Conservation (phyloP, 371 early-diverging fungal species). For the Lichtheimia hyalospora region DNA sequence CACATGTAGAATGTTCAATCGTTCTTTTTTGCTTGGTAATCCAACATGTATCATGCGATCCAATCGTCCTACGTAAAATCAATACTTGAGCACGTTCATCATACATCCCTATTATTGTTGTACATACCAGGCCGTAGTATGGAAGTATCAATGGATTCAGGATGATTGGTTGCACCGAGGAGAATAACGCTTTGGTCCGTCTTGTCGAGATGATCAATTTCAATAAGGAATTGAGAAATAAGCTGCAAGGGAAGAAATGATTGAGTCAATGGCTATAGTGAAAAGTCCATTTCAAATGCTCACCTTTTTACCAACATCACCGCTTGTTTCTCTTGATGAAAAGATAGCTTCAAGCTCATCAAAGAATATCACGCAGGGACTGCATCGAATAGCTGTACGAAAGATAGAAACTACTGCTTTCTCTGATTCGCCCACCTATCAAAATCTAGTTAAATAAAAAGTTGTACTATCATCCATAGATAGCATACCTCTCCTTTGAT, state of each 20-base stretch:
- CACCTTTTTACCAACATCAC: slow-evolving; percentile 67
- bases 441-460: slow-evolving; percentile 12
- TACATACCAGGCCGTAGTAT: slow-evolving; percentile 80
- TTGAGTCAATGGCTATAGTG: background rate
- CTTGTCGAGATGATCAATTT: slow-evolving; percentile 71
- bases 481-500: slow-evolving; percentile 72
- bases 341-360: slow-evolving; percentile 98
- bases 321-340: slow-evolving; percentile 56
- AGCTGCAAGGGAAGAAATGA: slow-evolving; percentile 32
- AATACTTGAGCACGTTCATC: background rate
- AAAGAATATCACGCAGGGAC: slow-evolving; percentile 97
- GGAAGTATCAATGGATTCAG: slow-evolving; percentile 75
- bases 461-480: slow-evolving; percentile 38
- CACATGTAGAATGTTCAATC: slow-evolving; percentile 73
- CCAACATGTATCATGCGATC: slow-evolving; percentile 83
- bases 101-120: background rate
- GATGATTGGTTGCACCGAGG: slow-evolving; percentile 91
- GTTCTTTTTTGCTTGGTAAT: slow-evolving; percentile 65
- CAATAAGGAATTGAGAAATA: slow-evolving; percentile 75
- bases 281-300: background rate
- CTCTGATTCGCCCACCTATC: slow-evolving; percentile 88
- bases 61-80: slow-evolving; percentile 61
- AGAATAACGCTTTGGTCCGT: slow-evolving; percentile 58
- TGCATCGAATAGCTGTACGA: slow-evolving; percentile 82
- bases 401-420: slow-evolving; percentile 90